phyloP scores from a whole-genome alignment of 2,329 filamentous ascomycete species.

The Fusarium heterosporum region DNA sequence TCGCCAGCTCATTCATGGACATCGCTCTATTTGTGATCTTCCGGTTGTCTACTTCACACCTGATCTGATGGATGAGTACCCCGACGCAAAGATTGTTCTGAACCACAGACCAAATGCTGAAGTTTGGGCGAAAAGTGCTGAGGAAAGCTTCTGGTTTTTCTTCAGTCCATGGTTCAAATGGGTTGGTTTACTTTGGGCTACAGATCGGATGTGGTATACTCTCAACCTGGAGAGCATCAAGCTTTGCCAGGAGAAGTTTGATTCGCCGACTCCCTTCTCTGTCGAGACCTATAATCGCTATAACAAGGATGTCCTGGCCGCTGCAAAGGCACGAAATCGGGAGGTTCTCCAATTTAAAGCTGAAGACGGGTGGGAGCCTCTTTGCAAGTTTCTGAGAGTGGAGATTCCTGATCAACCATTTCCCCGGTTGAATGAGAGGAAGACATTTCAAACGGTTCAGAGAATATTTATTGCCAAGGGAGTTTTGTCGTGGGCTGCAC shows the following conservation, averaged over 20 bases:
- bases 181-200: constrained; percentile 43
- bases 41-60: constrained; percentile 50
- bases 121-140: constrained; percentile 47
- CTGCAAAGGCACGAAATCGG: constrained; percentile 49
- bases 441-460: constrained; percentile 27
- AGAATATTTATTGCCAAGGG: constrained; percentile 33
- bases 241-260: constrained; percentile 1
- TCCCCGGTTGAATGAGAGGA: constrained; percentile 39
- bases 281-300: constrained; percentile 20
- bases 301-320: constrained; percentile 43
- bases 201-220: constrained; percentile 48
- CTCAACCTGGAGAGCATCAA: constrained; percentile 31
- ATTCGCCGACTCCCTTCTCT: background rate
- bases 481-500: constrained; percentile 21
- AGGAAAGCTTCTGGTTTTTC: constrained; percentile 48
- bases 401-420: constrained; percentile 33
- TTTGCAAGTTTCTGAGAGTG: constrained; percentile 53
- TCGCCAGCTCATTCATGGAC: constrained; percentile 49
- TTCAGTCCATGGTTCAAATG: constrained; percentile 43
- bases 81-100: constrained; percentile 50
- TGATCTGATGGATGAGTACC: constrained; percentile 56
- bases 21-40: constrained; percentile 48
- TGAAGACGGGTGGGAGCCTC: constrained; percentile 57
- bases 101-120: constrained; percentile 47
- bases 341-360: constrained; percentile 45